Evolutionary conservation across 768 basidiomycete species (phyloP).

Genomic region (Psilocybe cubensis): DNA sequence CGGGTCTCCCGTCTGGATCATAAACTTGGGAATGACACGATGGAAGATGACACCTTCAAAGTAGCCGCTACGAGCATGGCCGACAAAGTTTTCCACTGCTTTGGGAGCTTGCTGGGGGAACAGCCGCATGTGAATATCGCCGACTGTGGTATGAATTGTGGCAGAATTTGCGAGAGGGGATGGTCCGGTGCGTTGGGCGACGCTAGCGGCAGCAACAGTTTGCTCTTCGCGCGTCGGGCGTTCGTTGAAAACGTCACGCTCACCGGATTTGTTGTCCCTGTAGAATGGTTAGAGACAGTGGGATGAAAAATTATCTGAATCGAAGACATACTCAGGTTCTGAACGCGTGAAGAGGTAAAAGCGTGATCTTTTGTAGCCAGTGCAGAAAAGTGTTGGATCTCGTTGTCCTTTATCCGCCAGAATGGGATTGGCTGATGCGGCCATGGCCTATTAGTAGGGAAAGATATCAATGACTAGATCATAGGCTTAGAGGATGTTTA

Average conservation of each 20-base stretch:
- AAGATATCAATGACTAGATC: too few species aligned
- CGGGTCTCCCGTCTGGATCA: slow-evolving; percentile 97
- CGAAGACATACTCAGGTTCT: slow-evolving; percentile 78
- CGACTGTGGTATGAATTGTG: slow-evolving; percentile 93
- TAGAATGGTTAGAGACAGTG: neutral
- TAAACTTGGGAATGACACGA: slow-evolving; percentile 97
- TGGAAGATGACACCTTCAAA: slow-evolving; percentile 96
- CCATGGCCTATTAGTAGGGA: slow-evolving; percentile 70
- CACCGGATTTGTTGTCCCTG: slow-evolving; percentile 84
- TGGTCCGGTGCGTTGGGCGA: slow-evolving; percentile 53
- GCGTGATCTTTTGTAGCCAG: slow-evolving; percentile 89
- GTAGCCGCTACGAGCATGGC: slow-evolving; percentile 85
- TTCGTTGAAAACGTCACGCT: slow-evolving; percentile 98
- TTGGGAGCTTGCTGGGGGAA: slow-evolving; percentile 95
- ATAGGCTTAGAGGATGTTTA: too few species aligned
- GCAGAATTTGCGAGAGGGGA: slow-evolving; percentile 79
- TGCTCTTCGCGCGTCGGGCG: slow-evolving; percentile 96
- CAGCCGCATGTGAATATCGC: slow-evolving; percentile 87
- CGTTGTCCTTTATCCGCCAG: slow-evolving; percentile 81
- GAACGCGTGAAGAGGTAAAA: slow-evolving; percentile 95
- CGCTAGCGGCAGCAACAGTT: slow-evolving; percentile 71
- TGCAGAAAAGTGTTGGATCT: slow-evolving; percentile 92
- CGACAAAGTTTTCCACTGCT: slow-evolving; percentile 97
- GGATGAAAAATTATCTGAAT: neutral
- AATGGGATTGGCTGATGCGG: slow-evolving; percentile 94